Conservation (phyloP, 2,329 filamentous ascomycete genomes). For the Colletotrichum siamense region DNA sequence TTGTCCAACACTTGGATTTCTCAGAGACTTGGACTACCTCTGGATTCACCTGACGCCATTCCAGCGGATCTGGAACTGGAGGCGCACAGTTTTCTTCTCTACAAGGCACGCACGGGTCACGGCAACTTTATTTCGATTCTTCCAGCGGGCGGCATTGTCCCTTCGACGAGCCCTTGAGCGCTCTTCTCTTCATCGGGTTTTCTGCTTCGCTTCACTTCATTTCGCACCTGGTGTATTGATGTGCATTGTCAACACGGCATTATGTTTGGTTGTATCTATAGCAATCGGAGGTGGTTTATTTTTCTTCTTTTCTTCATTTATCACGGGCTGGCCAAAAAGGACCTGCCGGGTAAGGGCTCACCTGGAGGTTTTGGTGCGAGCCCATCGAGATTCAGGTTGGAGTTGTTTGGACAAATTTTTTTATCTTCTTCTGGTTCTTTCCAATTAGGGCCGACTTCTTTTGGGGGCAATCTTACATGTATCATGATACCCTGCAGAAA, state of each 20-base stretch:
- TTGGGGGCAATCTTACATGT: constrained; percentile 18
- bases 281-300: not conserved
- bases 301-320: not conserved
- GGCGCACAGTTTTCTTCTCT: constrained; percentile 2
- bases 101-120: constrained; percentile 13
- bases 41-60: not conserved
- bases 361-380: not conserved
- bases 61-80: constrained; percentile 2
- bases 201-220: not conserved
- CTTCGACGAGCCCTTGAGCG: not conserved
- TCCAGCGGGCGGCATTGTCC: constrained; percentile 7
- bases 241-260: not conserved
- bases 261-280: constrained; percentile 1
- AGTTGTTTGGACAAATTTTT: not conserved
- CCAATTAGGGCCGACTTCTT: constrained; percentile 1
- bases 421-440: constrained; percentile 5
- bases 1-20: not conserved
- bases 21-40: not conserved
- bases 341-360: not conserved
- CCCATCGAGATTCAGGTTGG: constrained; percentile 1
- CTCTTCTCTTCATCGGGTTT: not conserved
- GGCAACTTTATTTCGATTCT: constrained; percentile 7
- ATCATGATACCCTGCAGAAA: constrained; percentile 23
- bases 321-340: not conserved
- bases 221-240: not conserved